Evolutionary conservation across 2,329 filamentous ascomycete species (phyloP).

Genomic region (Chaetomiaceae sp.): DNA sequence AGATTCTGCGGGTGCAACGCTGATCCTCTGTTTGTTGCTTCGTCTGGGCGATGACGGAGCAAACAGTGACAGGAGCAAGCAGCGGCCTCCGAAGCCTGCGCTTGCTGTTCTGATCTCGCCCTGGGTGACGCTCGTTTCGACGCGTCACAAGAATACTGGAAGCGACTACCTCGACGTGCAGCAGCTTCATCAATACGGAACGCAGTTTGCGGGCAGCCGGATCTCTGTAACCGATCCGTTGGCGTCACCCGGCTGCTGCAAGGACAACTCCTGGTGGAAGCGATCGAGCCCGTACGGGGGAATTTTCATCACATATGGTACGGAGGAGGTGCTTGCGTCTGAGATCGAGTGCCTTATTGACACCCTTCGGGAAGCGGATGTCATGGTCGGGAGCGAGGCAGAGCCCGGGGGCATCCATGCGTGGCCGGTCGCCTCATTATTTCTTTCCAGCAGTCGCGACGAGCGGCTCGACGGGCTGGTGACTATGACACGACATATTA

Average conservation of each 20-base stretch:
- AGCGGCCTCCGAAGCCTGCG: conserved; percentile 20
- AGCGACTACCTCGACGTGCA: conserved; percentile 71
- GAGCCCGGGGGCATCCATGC: conserved; percentile 69
- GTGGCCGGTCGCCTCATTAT: conserved; percentile 71
- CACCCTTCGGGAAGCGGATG: conserved; percentile 49
- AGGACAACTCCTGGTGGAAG: conserved; percentile 61
- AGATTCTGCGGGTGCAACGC: conserved; percentile 73
- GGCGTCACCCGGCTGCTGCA: conserved; percentile 68
- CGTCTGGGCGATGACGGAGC: conserved; percentile 44
- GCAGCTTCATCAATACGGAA: conserved; percentile 64
- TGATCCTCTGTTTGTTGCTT: conserved; percentile 69
- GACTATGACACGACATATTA: conserved; percentile 38
- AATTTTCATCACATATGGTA: conserved; percentile 67
- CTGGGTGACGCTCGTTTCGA: conserved; percentile 70
- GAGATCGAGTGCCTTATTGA: conserved; percentile 61
- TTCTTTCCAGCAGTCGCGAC: conserved; percentile 46
- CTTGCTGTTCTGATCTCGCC: conserved; percentile 73
- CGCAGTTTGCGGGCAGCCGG: conserved; percentile 59
- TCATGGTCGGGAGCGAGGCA: conserved; percentile 53
- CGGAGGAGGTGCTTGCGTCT: conserved; percentile 71
- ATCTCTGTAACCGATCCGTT: conserved; percentile 47
- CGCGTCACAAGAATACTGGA: conserved; percentile 60
- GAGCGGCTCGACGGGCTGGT: conserved; percentile 34
- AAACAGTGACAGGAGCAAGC: not conserved
- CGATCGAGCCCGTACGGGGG: conserved; percentile 62